Evolutionary conservation across 352 stramenopile genomes (phyloP).

Genomic region (Pilasporangium apinafurcum): DNA sequence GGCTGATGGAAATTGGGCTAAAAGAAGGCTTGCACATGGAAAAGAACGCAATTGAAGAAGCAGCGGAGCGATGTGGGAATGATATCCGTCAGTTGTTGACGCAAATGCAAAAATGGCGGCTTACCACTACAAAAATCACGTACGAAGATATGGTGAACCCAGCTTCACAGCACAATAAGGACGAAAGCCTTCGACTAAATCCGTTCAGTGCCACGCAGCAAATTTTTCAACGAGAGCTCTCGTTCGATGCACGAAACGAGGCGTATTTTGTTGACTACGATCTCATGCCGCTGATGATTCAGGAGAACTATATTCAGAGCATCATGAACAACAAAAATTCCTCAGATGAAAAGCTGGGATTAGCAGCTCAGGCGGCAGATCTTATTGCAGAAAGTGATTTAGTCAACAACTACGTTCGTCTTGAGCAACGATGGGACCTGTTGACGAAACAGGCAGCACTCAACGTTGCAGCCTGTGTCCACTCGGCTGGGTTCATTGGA

Average conservation of each 20-base stretch:
- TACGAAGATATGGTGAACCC: conserved; percentile 84
- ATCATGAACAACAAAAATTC: conserved; percentile 70
- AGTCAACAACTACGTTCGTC: conserved; percentile 67
- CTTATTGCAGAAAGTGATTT: conserved; percentile 87
- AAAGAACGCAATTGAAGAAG: conserved; percentile 95
- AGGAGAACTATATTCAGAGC: conserved; percentile 87
- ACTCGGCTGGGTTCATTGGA: conserved; percentile 81
- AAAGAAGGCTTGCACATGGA: conserved; percentile 91
- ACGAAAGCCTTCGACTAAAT: conserved; percentile 91
- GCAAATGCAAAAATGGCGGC: conserved; percentile 95
- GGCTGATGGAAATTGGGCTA: conserved; percentile 88
- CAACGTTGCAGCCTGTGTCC: conserved; percentile 83
- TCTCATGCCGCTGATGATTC: conserved; percentile 96
- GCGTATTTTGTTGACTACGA: conserved; percentile 99
- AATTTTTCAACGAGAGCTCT: conserved; percentile 85
- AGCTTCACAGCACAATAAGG: conserved; percentile 82
- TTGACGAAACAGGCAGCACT: conserved; percentile 89
- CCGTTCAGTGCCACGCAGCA: conserved; percentile 93
- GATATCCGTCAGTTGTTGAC: conserved; percentile 98
- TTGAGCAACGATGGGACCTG: conserved; percentile 93
- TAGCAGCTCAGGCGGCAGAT: conserved; percentile 85
- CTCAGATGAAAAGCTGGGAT: conserved; percentile 78
- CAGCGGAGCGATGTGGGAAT: conserved; percentile 95
- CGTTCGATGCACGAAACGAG: conserved; percentile 89
- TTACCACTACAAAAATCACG: conserved; percentile 73